These are phyloP conservation scores for Pichia sporocuriosa DNA, from an alignment of 805 yeast species.

Conservation along the genomic window DNA sequence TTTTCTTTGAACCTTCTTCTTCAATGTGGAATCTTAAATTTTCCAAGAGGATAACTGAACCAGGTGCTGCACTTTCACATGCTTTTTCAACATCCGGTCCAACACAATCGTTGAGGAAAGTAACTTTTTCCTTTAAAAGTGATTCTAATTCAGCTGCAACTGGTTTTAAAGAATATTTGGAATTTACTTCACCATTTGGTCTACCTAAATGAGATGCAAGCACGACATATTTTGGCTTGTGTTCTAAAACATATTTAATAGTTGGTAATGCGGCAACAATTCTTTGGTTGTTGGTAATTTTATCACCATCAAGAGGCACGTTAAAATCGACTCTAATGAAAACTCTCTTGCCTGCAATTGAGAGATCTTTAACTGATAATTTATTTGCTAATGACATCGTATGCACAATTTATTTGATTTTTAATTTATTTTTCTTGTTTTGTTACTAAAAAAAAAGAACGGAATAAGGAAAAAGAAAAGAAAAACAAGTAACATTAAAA, in stretches of 20 bases:
- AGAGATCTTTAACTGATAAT: constrained; percentile 86
- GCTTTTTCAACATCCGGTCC: constrained; percentile 84
- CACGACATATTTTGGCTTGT: constrained; percentile 84
- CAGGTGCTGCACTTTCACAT: constrained; percentile 65
- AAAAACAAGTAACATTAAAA: too few relatives aligned
- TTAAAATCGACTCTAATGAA: constrained; percentile 97
- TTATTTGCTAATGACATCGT: constrained; percentile 89
- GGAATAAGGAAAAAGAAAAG: too few relatives aligned
- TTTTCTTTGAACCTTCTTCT: constrained; percentile 87
- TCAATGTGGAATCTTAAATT: constrained; percentile 98
- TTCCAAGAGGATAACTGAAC: constrained; percentile 86
- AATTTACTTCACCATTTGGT: constrained; percentile 90
- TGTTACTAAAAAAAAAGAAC: too few relatives aligned
- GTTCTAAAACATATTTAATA: constrained; percentile 87
- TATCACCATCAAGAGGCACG: constrained; percentile 91
- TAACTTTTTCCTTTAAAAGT: constrained; percentile 67
- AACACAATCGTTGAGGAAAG: constrained; percentile 85
- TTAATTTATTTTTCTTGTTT: too few relatives aligned
- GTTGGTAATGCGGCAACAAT: constrained; percentile 99
- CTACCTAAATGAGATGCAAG: constrained; percentile 98
- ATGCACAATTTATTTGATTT: not conserved
- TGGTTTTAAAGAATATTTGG: constrained; percentile 88
- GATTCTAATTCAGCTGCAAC: constrained; percentile 83
- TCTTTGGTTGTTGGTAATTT: constrained; percentile 98
- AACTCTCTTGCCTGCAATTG: constrained; percentile 86